Base-by-base conservation (phyloP, 352 stramenopile genomes). In the Thraustochytrium sp. region DNA sequence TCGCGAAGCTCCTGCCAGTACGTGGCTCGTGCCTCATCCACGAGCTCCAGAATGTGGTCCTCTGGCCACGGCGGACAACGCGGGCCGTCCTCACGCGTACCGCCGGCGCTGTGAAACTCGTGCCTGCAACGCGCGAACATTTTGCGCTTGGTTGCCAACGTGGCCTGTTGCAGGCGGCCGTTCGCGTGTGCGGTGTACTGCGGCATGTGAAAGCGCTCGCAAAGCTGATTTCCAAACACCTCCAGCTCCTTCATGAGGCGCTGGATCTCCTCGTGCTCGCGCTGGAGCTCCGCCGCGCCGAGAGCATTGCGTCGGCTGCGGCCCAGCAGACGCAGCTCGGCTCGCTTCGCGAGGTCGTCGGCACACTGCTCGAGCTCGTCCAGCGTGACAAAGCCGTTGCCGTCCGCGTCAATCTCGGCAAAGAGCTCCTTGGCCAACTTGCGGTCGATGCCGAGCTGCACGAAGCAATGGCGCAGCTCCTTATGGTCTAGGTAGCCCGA, bases 341-440 rank as follows among this genome's bases (percentile, higher is more conserved):
- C 31, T 29, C 26, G 23, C 26, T 8, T 40, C 13, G 38, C 49
- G 34, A 80, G 42, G 13, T 23, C 26, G 8, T 36, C 40, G 38
- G 26, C 40, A 38, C n/a, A 80, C 31, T 84, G 55, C 44, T 73
- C 61, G 23, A 84, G 49, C 75, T 84, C 75, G 40, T 84, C 61
- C 0, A 84, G 11, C 13, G 75, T 84, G 18, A 84, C 61, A n/a
- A 73, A 76, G 11, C 75, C 75, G 36, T 84, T 84, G 31, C 44
- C 44, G 29, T 84, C 75, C 23, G 29, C 29, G 49, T 84, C 75
- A 83, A 84, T 75, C 31, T 84, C 75, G 5, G 55, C 31, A 36
- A 84, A 83, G 8, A 46, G 13, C 23, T 8, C 37, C 37, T 84
- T 78, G 21, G 61, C 55, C n/a, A 56, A 23, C 23, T 53, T 68